A percentile compares a stretch with the other conserved stretches of the same genome.
phyloP scores from a whole-genome alignment of 2,329 filamentous ascomycete genomes.

The Trichoderma breve region DNA sequence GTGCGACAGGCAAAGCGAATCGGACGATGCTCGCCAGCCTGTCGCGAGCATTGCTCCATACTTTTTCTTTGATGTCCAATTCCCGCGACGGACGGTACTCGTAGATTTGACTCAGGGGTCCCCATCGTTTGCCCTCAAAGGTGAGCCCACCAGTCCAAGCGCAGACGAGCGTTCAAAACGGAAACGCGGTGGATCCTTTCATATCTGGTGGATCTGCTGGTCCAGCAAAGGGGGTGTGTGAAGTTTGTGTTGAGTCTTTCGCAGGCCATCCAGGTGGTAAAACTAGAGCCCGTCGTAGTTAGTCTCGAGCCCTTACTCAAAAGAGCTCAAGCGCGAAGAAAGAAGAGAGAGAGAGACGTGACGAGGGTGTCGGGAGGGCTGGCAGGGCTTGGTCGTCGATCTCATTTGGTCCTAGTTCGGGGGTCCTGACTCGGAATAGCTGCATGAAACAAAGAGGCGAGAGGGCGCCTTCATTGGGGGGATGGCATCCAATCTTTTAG shows the following conservation, averaged over 20 bases:
- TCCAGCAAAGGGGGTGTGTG: background rate
- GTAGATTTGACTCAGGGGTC: slow-evolving; percentile 5
- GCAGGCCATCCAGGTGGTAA: background rate
- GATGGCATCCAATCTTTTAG: background rate
- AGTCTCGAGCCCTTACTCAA: background rate
- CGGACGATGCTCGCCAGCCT: background rate
- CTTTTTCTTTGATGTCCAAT: background rate
- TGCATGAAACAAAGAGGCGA: slow-evolving; percentile 11
- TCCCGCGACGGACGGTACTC: background rate
- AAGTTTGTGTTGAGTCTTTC: background rate
- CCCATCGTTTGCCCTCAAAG: slow-evolving; percentile 7
- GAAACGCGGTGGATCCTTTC: background rate
- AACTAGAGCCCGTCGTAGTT: background rate
- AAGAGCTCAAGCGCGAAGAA: background rate
- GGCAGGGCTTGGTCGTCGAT: slow-evolving; percentile 9
- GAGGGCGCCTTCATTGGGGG: background rate
- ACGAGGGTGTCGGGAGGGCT: background rate
- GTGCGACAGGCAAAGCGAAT: background rate
- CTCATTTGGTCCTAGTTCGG: slow-evolving; percentile 18
- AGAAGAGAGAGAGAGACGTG: background rate
- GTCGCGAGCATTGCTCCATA: background rate
- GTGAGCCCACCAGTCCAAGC: slow-evolving; percentile 8
- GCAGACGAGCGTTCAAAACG: slow-evolving; percentile 15
- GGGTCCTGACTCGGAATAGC: slow-evolving; percentile 10
- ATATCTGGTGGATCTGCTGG: background rate